Percentiles rank a stretch among this genome's conserved stretches.
These are phyloP conservation scores for Penicillium simplicissimum DNA, from an alignment of 495 filamentous ascomycete species.

Conservation along the genomic window DNA sequence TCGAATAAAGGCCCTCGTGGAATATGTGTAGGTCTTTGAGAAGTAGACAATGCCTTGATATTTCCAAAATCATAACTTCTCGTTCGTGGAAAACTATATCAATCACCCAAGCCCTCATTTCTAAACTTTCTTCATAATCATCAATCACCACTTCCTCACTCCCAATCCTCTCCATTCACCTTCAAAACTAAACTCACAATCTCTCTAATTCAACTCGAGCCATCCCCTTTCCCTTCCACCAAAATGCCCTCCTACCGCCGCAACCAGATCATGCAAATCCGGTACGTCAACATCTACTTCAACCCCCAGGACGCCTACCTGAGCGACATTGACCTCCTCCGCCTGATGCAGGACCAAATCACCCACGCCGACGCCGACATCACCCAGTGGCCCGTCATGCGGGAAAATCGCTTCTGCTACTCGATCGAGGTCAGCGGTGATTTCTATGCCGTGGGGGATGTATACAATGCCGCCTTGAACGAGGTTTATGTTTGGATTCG, in stretches of 20 bases:
- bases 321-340: slow-evolving; percentile 2
- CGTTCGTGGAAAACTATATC: neutral
- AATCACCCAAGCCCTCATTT: neutral
- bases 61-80: neutral
- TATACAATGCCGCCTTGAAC: neutral
- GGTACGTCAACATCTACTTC: slow-evolving; percentile 2
- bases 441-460: neutral
- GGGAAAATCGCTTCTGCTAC: neutral
- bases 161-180: neutral
- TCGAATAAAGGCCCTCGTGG: neutral
- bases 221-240: neutral
- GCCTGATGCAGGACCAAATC: neutral
- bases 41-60: neutral
- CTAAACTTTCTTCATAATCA: neutral
- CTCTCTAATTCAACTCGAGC: neutral
- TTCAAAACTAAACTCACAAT: neutral
- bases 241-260: neutral
- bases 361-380: neutral
- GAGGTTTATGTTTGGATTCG: neutral
- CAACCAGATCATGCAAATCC: neutral
- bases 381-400: neutral
- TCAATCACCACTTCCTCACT: neutral
- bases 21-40: neutral
- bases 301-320: neutral
- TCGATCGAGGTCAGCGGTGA: neutral